Evolutionary conservation across 164 flowering plant species (phyloP).

Genomic region (Stephania japonica): DNA sequence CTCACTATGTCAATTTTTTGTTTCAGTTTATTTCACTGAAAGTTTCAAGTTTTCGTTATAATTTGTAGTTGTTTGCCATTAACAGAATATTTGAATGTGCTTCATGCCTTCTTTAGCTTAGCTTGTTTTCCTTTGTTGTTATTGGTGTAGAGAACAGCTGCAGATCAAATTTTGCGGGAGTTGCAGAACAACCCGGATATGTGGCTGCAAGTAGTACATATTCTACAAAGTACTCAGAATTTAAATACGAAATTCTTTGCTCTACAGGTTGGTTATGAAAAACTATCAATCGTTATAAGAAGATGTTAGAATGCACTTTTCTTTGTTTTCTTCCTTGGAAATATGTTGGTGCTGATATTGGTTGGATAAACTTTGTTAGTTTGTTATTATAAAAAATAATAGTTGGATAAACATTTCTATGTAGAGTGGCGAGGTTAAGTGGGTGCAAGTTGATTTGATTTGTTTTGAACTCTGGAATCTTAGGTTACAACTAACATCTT

Average conservation of each 20-base stretch:
- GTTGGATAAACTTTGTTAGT: not conserved
- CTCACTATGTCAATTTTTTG: not conserved
- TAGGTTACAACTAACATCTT: not conserved
- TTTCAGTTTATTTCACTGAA: not conserved
- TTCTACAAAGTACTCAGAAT: conserved; percentile 70
- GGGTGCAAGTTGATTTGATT: not conserved
- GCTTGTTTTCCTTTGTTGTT: not conserved
- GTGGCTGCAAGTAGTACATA: conserved; percentile 99
- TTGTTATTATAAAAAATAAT: not conserved
- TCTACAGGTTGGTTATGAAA: conserved; percentile 54
- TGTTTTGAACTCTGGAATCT: not conserved
- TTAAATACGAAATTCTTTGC: conserved; percentile 95
- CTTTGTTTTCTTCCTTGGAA: not conserved
- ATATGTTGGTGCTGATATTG: not conserved
- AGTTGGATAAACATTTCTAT: not conserved
- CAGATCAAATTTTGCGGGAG: conserved; percentile 86
- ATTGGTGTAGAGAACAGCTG: conserved; percentile 67
- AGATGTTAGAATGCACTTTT: not conserved
- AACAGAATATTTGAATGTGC: no score
- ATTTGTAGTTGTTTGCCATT: not conserved
- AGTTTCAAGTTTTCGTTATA: not conserved
- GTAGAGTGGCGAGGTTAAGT: not conserved
- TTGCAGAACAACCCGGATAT: conserved; percentile 88
- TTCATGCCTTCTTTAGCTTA: not conserved
- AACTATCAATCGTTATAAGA: not conserved